phyloP scores from a whole-genome alignment of 768 basidiomycete species.

The Naganishia antarctica region DNA sequence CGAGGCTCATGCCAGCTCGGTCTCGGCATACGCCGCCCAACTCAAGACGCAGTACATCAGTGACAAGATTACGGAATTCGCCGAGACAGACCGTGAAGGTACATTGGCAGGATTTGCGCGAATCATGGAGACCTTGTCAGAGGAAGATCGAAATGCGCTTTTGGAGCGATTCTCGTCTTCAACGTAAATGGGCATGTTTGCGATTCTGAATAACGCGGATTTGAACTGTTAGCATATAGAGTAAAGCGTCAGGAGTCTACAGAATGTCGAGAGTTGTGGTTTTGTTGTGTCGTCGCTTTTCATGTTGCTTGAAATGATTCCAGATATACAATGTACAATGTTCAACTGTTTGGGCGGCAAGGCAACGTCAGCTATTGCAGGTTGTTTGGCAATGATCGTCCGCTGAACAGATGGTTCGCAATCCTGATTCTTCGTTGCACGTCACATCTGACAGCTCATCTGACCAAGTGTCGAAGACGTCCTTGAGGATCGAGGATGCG shows the following conservation, averaged over 20 bases:
- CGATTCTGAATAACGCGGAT: background rate
- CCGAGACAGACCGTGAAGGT: slow-evolving; percentile 71
- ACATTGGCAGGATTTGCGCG: slow-evolving; percentile 68
- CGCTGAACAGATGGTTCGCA: too few relatives aligned
- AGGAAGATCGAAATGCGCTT: slow-evolving; percentile 66
- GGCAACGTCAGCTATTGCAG: too few relatives aligned
- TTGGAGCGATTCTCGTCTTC: slow-evolving; percentile 43
- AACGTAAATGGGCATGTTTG: background rate
- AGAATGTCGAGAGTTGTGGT: background rate
- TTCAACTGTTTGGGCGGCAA: background rate
- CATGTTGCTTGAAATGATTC: background rate
- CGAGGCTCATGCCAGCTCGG: slow-evolving; percentile 63
- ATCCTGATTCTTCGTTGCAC: too few relatives aligned
- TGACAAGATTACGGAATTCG: slow-evolving; percentile 62
- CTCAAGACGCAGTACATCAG: slow-evolving; percentile 67
- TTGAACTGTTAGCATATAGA: too few relatives aligned
- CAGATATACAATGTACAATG: slow-evolving; percentile 11
- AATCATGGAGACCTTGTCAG: slow-evolving; percentile 65
- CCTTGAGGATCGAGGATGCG: too few relatives aligned
- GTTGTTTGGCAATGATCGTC: too few relatives aligned
- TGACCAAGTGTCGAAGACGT: too few relatives aligned
- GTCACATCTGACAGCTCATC: too few relatives aligned
- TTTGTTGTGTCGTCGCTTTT: background rate
- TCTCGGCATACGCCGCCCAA: slow-evolving; percentile 57
- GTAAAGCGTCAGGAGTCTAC: background rate